Percentiles rank a stretch among this genome's conserved stretches.
Evolutionary conservation across 192 early-diverging fungal genomes (phyloP).

Genomic region (Chytriomyces confervae): DNA sequence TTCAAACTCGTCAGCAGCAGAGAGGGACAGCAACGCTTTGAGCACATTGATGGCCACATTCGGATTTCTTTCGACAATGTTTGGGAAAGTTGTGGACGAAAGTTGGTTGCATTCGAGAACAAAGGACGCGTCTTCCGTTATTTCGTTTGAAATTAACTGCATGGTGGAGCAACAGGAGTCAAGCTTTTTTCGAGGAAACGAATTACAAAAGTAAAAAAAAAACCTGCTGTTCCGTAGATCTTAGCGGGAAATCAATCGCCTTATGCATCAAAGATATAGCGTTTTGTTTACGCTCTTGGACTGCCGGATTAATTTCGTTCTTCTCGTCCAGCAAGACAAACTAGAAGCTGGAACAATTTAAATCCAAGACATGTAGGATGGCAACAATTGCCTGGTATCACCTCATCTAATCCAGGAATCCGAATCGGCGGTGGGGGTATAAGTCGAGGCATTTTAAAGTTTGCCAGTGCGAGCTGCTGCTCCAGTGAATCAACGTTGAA

Average conservation of each 20-base stretch:
- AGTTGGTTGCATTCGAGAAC: not conserved
- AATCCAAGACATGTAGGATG: too few relatives aligned
- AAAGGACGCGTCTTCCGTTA: not conserved
- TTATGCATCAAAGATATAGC: too few relatives aligned
- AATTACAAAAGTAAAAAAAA: too few relatives aligned
- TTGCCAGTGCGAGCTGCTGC: not conserved
- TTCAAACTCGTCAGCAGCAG: constrained; percentile 42
- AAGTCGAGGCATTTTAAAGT: not conserved
- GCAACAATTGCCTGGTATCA: not conserved
- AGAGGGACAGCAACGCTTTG: constrained; percentile 30
- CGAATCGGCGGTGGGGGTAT: not conserved
- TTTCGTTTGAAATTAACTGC: too few relatives aligned
- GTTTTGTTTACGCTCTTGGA: too few relatives aligned
- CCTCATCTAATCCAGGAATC: not conserved
- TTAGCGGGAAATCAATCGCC: too few relatives aligned
- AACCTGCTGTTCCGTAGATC: too few relatives aligned
- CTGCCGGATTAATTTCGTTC: too few relatives aligned
- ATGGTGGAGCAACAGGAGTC: too few relatives aligned
- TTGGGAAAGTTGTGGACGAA: constrained; percentile 32
- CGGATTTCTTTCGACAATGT: constrained; percentile 56
- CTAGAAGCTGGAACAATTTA: too few relatives aligned
- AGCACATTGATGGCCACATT: constrained; percentile 46
- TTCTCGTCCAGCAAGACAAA: too few relatives aligned
- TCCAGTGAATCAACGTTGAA: not conserved
- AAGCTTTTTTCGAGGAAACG: too few relatives aligned